Evolutionary conservation across 1,139 yeast species (phyloP).

Genomic region (Geotrichum klebahnii): DNA sequence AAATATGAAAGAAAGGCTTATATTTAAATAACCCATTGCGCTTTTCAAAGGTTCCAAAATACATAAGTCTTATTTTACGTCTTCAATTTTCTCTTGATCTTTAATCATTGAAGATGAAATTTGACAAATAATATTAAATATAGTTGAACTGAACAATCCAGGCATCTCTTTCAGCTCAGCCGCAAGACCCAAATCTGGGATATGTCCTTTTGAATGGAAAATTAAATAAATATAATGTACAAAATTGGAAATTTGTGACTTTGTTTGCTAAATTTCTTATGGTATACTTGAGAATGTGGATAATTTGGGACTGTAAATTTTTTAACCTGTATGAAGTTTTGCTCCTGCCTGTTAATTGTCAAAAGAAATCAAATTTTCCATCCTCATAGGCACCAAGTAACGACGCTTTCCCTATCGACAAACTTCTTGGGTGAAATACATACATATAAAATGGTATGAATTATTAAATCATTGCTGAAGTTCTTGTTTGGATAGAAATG

Average conservation of each 20-base stretch:
- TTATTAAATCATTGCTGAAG: too few relatives aligned
- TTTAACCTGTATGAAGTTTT: background rate
- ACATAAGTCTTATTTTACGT: too few relatives aligned
- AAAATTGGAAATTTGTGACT: conserved; percentile 5
- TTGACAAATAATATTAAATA: too few relatives aligned
- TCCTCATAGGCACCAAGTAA: background rate
- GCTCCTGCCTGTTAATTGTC: too few relatives aligned
- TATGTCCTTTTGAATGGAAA: background rate
- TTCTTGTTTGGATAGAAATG: too few relatives aligned
- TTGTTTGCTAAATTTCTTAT: background rate
- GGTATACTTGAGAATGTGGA: background rate
- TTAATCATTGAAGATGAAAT: too few relatives aligned
- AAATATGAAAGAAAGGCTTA: too few relatives aligned
- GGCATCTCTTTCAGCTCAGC: background rate
- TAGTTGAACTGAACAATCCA: too few relatives aligned
- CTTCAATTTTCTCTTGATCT: too few relatives aligned
- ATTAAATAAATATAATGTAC: background rate
- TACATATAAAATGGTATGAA: conserved; percentile 14
- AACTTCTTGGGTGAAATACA: conserved; percentile 5
- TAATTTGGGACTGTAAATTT: background rate
- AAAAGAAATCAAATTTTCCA: conserved; percentile 4
- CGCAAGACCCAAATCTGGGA: background rate
- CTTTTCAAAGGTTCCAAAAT: too few relatives aligned
- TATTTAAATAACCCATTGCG: too few relatives aligned
- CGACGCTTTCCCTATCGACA: conserved; percentile 12